These are phyloP conservation scores for Cordyceps cicadae DNA, from an alignment of 2,329 filamentous ascomycete genomes.

Conservation along the genomic window DNA sequence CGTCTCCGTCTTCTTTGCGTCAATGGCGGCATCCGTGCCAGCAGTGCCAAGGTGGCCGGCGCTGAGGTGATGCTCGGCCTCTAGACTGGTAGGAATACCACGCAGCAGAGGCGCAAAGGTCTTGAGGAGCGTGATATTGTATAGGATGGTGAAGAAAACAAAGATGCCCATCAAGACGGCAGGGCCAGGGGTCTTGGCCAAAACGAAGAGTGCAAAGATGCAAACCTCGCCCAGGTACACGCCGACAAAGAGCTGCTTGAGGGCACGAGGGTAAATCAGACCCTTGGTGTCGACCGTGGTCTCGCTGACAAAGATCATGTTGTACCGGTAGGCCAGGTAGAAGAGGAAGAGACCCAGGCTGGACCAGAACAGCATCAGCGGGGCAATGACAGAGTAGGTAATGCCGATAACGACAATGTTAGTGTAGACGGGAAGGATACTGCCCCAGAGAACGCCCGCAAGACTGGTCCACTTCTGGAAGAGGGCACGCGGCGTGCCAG, in stretches of 20 bases:
- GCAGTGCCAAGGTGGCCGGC: slow-evolving; percentile 10
- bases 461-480: slow-evolving; percentile 65
- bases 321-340: slow-evolving; percentile 81
- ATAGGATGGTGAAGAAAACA: slow-evolving; percentile 66
- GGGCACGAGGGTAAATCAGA: slow-evolving; percentile 74
- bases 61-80: slow-evolving; percentile 29
- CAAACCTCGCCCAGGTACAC: slow-evolving; percentile 74
- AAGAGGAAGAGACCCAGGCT: slow-evolving; percentile 68
- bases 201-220: slow-evolving; percentile 71
- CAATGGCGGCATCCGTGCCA: slow-evolving; percentile 19
- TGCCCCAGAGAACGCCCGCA: slow-evolving; percentile 66
- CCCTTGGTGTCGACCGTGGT: slow-evolving; percentile 79
- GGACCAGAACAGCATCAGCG: slow-evolving; percentile 73
- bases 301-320: slow-evolving; percentile 73
- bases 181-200: slow-evolving; percentile 59
- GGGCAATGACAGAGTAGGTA: slow-evolving; percentile 76
- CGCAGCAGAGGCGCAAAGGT: slow-evolving; percentile 65
- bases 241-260: slow-evolving; percentile 78
- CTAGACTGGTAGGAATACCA: slow-evolving; percentile 57
- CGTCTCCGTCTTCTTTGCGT: slow-evolving; percentile 15
- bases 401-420: slow-evolving; percentile 66
- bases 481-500: slow-evolving; percentile 70
- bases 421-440: slow-evolving; percentile 64
- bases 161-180: slow-evolving; percentile 68
- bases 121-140: slow-evolving; percentile 62